These are phyloP conservation scores for Naganishia liquefaciens DNA, from an alignment of 1,284 basidiomycete species.

Conservation along the genomic window DNA sequence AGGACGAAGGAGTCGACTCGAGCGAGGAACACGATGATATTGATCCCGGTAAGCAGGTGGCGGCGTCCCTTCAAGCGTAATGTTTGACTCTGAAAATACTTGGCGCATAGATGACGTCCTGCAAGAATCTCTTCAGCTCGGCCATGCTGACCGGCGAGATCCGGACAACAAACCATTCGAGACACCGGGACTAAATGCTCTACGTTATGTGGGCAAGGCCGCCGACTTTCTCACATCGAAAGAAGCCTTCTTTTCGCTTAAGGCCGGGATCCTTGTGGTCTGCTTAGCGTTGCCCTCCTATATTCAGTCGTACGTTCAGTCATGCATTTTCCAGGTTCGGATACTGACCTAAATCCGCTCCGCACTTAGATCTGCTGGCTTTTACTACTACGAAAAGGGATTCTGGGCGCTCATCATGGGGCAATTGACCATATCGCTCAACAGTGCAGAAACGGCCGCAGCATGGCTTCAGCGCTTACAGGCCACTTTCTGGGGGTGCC, in stretches of 20 bases:
- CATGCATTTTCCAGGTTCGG: too few species aligned
- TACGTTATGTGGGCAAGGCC: conserved; percentile 41
- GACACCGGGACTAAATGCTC: conserved; percentile 40
- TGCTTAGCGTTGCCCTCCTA: conserved; percentile 48
- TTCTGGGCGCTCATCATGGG: conserved; percentile 60
- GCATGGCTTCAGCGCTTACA: conserved; percentile 65
- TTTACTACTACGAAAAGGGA: conserved; percentile 44
- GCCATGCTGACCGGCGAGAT: conserved; percentile 46
- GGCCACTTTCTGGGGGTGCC: conserved; percentile 69
- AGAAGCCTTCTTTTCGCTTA: conserved; percentile 68
- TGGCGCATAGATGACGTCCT: conserved; percentile 32
- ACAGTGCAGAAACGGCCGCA: conserved; percentile 74
- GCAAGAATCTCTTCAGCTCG: conserved; percentile 39
- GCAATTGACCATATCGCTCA: conserved; percentile 67
- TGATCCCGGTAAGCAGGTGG: conserved; percentile 34
- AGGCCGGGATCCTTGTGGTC: conserved; percentile 71
- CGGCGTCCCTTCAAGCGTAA: neutral
- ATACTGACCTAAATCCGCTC: too few species aligned
- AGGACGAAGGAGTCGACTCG: conserved; percentile 39
- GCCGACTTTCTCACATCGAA: conserved; percentile 45
- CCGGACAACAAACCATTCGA: conserved; percentile 53
- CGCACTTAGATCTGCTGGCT: conserved; percentile 39
- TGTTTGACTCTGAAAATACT: neutral
- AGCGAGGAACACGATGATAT: conserved; percentile 39
- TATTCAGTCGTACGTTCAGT: conserved; percentile 34